Evolutionary conservation across 2,329 filamentous ascomycete species (phyloP).

Genomic region (Neofusicoccum kwambonambiense): DNA sequence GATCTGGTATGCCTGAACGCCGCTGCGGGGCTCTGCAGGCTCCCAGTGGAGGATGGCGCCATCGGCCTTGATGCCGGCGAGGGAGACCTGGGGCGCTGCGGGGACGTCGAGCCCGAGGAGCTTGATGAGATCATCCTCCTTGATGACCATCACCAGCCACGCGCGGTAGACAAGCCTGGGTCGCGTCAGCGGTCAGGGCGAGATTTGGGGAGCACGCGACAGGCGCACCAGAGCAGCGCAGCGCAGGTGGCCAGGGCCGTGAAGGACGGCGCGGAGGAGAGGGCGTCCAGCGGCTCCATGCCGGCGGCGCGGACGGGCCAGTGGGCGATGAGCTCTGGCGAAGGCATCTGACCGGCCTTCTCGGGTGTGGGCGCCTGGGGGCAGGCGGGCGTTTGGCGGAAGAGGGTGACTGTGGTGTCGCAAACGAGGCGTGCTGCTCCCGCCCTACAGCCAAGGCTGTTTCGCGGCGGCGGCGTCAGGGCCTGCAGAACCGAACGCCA

Average conservation of each 20-base stretch:
- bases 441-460: not conserved
- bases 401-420: not conserved
- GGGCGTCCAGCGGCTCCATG: conserved; percentile 19
- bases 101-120: conserved; percentile 94
- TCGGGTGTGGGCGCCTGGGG: not conserved
- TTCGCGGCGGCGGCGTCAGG: not conserved
- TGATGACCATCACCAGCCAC: conserved; percentile 84
- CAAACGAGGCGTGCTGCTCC: not conserved
- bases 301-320: conserved; percentile 13
- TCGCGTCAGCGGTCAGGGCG: not conserved
- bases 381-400: not conserved
- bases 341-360: conserved; percentile 15
- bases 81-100: conserved; percentile 80
- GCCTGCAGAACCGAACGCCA: not conserved
- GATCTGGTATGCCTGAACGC: conserved; percentile 83
- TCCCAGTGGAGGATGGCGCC: conserved; percentile 92
- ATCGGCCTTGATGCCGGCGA: conserved; percentile 84
- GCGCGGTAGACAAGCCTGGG: conserved; percentile 78
- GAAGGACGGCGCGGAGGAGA: conserved; percentile 17
- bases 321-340: conserved; percentile 17
- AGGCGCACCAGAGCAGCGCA: conserved; percentile 17
- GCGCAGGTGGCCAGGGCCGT: conserved; percentile 17
- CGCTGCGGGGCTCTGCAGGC: conserved; percentile 62
- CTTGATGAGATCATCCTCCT: conserved; percentile 84
- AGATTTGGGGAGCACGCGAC: not conserved